Conservation (phyloP, 257 asterid species). For the Lavandula angustifolia region DNA sequence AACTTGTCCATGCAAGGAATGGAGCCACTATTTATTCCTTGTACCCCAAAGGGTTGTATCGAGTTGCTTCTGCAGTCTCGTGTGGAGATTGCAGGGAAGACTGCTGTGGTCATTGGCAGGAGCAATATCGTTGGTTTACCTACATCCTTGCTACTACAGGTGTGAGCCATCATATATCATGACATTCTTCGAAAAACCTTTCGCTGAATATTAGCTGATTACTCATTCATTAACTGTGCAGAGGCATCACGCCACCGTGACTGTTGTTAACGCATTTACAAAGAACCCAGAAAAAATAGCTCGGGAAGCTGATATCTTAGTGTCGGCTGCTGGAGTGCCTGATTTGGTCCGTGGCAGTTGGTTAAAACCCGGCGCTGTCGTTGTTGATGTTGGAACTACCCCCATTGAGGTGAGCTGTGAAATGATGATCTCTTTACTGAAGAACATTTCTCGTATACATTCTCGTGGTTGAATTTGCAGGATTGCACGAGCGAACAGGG, state of each 20-base stretch:
- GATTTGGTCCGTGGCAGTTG: constrained; percentile 83
- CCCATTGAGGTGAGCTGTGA: constrained; percentile 65
- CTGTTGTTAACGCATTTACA: constrained; percentile 61
- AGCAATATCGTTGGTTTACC: constrained; percentile 96
- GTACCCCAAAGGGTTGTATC: constrained; percentile 72
- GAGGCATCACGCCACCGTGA: constrained; percentile 95
- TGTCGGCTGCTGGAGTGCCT: constrained; percentile 85
- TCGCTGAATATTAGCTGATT: constrained; percentile 22
- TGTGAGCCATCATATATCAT: constrained; percentile 23
- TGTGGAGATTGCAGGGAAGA: constrained; percentile 59
- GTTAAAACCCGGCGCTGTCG: constrained; percentile 87
- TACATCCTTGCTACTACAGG: constrained; percentile 75
- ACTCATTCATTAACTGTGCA: constrained; percentile 36
- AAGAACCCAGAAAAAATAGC: constrained; percentile 62
- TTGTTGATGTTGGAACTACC: constrained; percentile 79
- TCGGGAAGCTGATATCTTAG: constrained; percentile 82
- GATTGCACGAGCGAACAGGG: constrained; percentile 61
- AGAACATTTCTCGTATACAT: neutral
- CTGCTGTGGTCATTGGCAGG: constrained; percentile 72
- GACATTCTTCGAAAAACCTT: constrained; percentile 16
- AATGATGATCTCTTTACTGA: neutral
- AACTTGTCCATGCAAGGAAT: constrained; percentile 63
- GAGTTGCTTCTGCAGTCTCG: constrained; percentile 68
- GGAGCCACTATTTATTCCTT: constrained; percentile 72
- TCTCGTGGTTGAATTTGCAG: constrained; percentile 37